Conservation (phyloP, 345 rosid genomes). For the Eutrema heterophyllum region DNA sequence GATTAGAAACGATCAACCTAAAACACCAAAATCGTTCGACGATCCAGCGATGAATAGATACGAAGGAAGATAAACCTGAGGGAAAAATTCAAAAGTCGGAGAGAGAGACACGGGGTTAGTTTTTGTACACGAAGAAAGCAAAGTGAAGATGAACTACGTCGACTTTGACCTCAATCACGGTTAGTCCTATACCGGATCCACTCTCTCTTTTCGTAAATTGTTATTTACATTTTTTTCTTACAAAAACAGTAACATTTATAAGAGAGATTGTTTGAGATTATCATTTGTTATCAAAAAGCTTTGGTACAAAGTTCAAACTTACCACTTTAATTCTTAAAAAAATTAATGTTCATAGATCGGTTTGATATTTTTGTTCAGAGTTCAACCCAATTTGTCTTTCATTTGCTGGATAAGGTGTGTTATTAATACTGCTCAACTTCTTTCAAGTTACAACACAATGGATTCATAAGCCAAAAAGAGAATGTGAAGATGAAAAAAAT, state of each 20-base stretch:
- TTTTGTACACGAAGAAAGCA: constrained; percentile 18
- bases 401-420: neutral
- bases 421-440: neutral
- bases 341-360: neutral
- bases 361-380: neutral
- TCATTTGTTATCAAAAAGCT: no score
- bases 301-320: neutral
- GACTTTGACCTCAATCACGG: constrained; percentile 6
- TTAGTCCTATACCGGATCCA: constrained; percentile 10
- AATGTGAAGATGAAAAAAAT: neutral
- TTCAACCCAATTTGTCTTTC: neutral
- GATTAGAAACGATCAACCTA: constrained; percentile 1
- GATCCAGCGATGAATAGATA: constrained; percentile 7
- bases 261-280: no score
- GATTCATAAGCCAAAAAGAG: neutral
- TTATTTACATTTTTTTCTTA: neutral
- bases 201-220: neutral
- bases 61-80: constrained; percentile 13
- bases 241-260: no score
- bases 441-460: constrained; percentile 5
- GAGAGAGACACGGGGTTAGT: constrained; percentile 21
- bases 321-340: neutral
- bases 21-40: neutral
- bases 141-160: constrained; percentile 22
- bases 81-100: constrained; percentile 19